phyloP scores from a whole-genome alignment of 2,329 filamentous ascomycete genomes.

The Aspergillus sp. region DNA sequence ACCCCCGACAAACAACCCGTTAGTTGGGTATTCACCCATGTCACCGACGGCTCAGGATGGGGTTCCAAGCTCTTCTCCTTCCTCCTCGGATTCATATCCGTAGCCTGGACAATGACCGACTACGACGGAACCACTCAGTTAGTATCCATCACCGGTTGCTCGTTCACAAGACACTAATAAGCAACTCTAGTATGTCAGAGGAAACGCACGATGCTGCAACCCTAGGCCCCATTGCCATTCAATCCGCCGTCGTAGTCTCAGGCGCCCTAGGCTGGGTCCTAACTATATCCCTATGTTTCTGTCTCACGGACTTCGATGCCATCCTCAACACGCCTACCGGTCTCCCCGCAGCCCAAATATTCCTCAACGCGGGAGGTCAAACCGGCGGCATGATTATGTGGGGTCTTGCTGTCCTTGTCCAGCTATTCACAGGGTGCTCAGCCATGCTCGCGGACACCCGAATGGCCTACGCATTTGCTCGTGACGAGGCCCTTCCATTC shows the following conservation, averaged over 20 bases:
- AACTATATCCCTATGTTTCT: conserved; percentile 64
- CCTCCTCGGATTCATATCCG: conserved; percentile 53
- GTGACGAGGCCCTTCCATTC: conserved; percentile 62
- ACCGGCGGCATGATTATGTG: conserved; percentile 61
- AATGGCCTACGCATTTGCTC: conserved; percentile 62
- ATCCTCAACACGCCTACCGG: conserved; percentile 60
- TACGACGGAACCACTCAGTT: conserved; percentile 67
- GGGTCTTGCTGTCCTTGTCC: conserved; percentile 62
- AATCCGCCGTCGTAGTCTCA: conserved; percentile 59
- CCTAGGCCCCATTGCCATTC: conserved; percentile 60
- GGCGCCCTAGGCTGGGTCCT: conserved; percentile 62
- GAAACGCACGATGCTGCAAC: conserved; percentile 65
- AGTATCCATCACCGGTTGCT: conserved; percentile 20
- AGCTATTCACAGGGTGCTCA: conserved; percentile 64
- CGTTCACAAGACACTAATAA: neutral
- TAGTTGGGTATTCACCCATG: conserved; percentile 61
- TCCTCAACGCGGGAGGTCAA: conserved; percentile 60
- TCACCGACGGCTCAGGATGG: conserved; percentile 65
- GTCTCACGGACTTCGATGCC: conserved; percentile 57
- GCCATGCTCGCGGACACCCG: conserved; percentile 64
- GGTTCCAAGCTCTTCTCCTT: conserved; percentile 62
- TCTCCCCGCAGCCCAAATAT: conserved; percentile 59
- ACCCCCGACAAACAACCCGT: conserved; percentile 61
- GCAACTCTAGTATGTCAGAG: conserved; percentile 57
- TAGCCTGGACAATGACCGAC: conserved; percentile 63